These are phyloP conservation scores for Vitis hybrid DNA, from an alignment of 177 flowering plant species.

Conservation along the genomic window DNA sequence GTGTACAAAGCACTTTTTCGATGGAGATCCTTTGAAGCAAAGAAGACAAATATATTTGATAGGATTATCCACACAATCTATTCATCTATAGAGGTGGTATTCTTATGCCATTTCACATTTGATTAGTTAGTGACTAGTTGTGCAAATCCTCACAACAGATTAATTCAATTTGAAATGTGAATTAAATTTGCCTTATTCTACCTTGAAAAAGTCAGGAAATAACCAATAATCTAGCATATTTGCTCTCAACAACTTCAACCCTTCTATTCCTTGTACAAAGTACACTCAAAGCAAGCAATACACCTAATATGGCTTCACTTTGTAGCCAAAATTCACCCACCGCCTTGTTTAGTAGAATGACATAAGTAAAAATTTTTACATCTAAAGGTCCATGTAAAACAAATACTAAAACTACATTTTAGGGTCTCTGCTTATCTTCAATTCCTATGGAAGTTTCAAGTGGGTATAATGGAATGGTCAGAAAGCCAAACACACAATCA, in stretches of 20 bases:
- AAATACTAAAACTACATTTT: conserved; percentile 12
- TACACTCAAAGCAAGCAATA: conserved; percentile 63
- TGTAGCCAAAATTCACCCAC: conserved; percentile 49
- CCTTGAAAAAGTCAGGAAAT: conserved; percentile 49
- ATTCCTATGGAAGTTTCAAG: conserved; percentile 44
- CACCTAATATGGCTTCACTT: conserved; percentile 28
- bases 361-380: conserved; percentile 33
- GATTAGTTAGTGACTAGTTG: background rate
- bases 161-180: background rate
- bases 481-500: conserved; percentile 44
- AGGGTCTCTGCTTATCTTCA: conserved; percentile 66
- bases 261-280: conserved; percentile 69
- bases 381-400: background rate
- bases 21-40: conserved; percentile 88
- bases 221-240: conserved; percentile 53
- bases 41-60: conserved; percentile 73
- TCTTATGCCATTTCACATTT: background rate
- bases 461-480: conserved; percentile 84
- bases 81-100: conserved; percentile 58
- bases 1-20: conserved; percentile 70
- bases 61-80: conserved; percentile 64
- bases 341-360: conserved; percentile 70
- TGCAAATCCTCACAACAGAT: background rate
- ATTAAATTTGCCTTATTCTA: conserved; percentile 8
- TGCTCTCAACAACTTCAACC: conserved; percentile 78